These are phyloP conservation scores for Geranium incanum DNA, from an alignment of 441 rosid genomes.

Conservation along the genomic window DNA sequence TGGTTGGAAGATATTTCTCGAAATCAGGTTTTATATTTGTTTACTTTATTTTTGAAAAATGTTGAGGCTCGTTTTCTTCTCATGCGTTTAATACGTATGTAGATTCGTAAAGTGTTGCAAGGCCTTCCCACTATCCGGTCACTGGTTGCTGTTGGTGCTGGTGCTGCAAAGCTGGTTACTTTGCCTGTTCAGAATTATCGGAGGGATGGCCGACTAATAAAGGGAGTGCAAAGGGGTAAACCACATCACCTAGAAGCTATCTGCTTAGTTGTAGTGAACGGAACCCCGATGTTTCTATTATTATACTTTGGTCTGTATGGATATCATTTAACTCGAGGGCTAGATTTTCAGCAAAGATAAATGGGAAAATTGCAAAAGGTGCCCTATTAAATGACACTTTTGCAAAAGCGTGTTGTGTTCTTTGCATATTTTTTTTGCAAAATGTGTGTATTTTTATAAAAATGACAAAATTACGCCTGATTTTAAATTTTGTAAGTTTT, in stretches of 20 bases:
- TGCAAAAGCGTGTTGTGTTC: too few species aligned
- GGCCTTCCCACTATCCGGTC: constrained; percentile 85
- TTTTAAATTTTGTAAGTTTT: too few species aligned
- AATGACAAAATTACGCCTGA: too few species aligned
- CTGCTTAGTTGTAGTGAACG: background rate
- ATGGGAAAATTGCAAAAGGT: too few species aligned
- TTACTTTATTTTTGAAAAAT: background rate
- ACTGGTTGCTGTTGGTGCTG: constrained; percentile 66
- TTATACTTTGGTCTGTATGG: background rate
- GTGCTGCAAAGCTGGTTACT: constrained; percentile 80
- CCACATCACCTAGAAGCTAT: constrained; percentile 5
- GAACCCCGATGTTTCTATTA: background rate
- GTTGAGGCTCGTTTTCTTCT: constrained; percentile 11
- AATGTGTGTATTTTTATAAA: too few species aligned
- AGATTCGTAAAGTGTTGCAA: constrained; percentile 68
- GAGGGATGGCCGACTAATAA: constrained; percentile 77
- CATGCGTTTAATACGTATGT: constrained; percentile 21
- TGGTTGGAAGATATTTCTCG: constrained; percentile 98
- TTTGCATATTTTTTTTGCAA: too few species aligned
- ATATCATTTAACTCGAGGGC: background rate
- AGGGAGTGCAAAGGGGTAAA: constrained; percentile 96
- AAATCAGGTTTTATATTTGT: constrained; percentile 63
- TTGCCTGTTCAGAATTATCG: constrained; percentile 84
- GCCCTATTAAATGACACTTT: too few species aligned
- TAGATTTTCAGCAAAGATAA: too few species aligned